These are phyloP conservation scores for Avicennia marina DNA, from an alignment of 257 asterid genomes.

Conservation along the genomic window DNA sequence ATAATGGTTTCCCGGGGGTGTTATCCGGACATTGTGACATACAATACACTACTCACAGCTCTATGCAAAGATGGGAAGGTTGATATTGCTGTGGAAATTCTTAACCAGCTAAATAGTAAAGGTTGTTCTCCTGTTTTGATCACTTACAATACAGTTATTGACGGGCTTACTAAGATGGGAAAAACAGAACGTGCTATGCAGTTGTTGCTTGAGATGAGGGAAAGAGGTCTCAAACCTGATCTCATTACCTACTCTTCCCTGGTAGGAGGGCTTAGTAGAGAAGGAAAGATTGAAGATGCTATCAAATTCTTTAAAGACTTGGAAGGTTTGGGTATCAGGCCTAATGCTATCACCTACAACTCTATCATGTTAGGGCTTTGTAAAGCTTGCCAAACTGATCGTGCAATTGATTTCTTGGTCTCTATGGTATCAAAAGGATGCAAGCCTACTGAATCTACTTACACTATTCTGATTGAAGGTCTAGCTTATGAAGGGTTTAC, in stretches of 20 bases:
- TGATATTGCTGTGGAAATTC: slow-evolving; percentile 72
- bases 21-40: slow-evolving; percentile 86
- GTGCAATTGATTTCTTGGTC: slow-evolving; percentile 72
- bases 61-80: slow-evolving; percentile 83
- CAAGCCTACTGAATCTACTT: slow-evolving; percentile 78
- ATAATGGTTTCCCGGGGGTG: slow-evolving; percentile 75
- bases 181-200: slow-evolving; percentile 54
- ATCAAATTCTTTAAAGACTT: slow-evolving; percentile 54
- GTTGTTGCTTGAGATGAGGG: slow-evolving; percentile 62
- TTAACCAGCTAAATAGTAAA: slow-evolving; percentile 52
- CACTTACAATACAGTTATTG: slow-evolving; percentile 82
- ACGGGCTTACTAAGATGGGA: slow-evolving; percentile 75
- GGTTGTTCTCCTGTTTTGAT: slow-evolving; percentile 78
- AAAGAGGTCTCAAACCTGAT: slow-evolving; percentile 66
- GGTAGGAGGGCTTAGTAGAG: slow-evolving; percentile 68
- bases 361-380: slow-evolving; percentile 77
- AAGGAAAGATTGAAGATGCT: slow-evolving; percentile 77
- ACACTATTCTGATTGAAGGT: slow-evolving; percentile 75
- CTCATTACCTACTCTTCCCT: slow-evolving; percentile 64
- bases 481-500: slow-evolving; percentile 64
- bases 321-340: slow-evolving; percentile 54
- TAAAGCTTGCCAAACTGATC: slow-evolving; percentile 67
- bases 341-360: slow-evolving; percentile 67
- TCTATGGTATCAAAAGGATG: slow-evolving; percentile 72
- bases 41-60: slow-evolving; percentile 76